Percentiles rank a stretch among this genome's conserved stretches.
Conservation (phyloP, 2,329 filamentous ascomycete genomes). For the Penicillium vulpinum region DNA sequence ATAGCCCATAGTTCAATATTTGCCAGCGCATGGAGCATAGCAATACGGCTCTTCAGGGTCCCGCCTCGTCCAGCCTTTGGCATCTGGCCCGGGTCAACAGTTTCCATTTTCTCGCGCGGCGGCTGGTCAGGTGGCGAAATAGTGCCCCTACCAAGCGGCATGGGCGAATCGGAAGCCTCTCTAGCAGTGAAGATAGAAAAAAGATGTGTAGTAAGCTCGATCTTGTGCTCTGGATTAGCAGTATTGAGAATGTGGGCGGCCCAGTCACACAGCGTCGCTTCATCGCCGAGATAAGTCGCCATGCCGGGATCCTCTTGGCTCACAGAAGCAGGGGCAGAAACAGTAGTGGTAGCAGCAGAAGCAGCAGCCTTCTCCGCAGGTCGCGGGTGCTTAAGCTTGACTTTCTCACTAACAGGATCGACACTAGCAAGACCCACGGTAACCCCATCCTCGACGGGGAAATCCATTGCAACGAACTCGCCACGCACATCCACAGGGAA, state of each 20-base stretch:
- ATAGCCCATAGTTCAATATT: conserved; percentile 54
- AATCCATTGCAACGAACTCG: conserved; percentile 38
- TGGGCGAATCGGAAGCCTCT: conserved; percentile 42
- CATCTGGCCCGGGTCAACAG: conserved; percentile 44
- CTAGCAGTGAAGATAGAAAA: conserved; percentile 44
- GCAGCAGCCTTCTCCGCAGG: conserved; percentile 8
- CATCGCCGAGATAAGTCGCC: conserved; percentile 40
- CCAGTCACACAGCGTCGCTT: conserved; percentile 51
- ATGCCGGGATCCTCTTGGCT: conserved; percentile 12
- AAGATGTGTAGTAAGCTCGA: conserved; percentile 48
- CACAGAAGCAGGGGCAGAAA: conserved; percentile 3
- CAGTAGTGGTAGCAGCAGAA: conserved; percentile 8
- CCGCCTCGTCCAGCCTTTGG: conserved; percentile 46
- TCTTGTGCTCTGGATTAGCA: conserved; percentile 49
- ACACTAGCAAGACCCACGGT: conserved; percentile 32
- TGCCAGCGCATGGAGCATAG: conserved; percentile 51
- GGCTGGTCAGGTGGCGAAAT: conserved; percentile 43
- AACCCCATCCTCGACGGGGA: conserved; percentile 26
- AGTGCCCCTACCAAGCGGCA: conserved; percentile 44
- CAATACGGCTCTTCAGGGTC: conserved; percentile 46
- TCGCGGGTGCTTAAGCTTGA: conserved; percentile 45
- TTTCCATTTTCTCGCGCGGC: conserved; percentile 42
- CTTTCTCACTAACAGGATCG: conserved; percentile 49
- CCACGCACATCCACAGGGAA: conserved; percentile 44
- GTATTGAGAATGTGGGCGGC: conserved; percentile 50